Percentiles rank a stretch among this genome's conserved stretches.
phyloP scores from a whole-genome alignment of 345 rosid genomes.

The Brassica nigra region DNA sequence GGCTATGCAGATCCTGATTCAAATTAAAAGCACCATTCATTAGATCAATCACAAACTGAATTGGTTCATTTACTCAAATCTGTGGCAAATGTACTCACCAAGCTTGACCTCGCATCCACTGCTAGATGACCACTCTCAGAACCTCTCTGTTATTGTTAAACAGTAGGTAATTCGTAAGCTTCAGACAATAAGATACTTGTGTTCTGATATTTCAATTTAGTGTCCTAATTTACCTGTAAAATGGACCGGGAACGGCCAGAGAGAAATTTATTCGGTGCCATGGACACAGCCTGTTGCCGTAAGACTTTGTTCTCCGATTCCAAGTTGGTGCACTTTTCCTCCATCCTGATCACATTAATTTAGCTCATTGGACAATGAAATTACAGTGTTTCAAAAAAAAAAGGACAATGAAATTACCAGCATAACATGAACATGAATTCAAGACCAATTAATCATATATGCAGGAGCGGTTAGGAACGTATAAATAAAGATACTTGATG shows the following conservation, averaged over 20 bases:
- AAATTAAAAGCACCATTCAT: slow-evolving; percentile 2
- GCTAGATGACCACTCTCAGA: slow-evolving; percentile 67
- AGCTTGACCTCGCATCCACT: slow-evolving; percentile 53
- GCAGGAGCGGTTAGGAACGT: background rate
- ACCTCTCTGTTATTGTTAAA: slow-evolving; percentile 52
- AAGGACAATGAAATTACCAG: slow-evolving; percentile 14
- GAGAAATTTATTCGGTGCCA: slow-evolving; percentile 86
- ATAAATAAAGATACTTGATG: background rate
- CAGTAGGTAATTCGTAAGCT: background rate
- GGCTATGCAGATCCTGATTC: slow-evolving; percentile 68
- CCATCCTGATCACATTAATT: slow-evolving; percentile 53
- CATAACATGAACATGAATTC: background rate
- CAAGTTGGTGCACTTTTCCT: slow-evolving; percentile 75
- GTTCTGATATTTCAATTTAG: background rate
- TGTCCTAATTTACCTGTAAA: slow-evolving; percentile 56
- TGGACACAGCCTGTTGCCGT: slow-evolving; percentile 87
- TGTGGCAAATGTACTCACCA: slow-evolving; percentile 43
- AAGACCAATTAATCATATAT: background rate
- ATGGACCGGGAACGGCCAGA: slow-evolving; percentile 89
- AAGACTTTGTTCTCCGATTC: slow-evolving; percentile 90
- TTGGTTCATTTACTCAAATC: background rate
- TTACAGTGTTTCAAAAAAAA: background rate
- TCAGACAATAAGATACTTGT: background rate
- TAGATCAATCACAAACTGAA: background rate
- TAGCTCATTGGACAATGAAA: slow-evolving; percentile 2